Base-by-base conservation (phyloP, 202 grass and related monocot species). In the Dendrocalamus latiflorus region DNA sequence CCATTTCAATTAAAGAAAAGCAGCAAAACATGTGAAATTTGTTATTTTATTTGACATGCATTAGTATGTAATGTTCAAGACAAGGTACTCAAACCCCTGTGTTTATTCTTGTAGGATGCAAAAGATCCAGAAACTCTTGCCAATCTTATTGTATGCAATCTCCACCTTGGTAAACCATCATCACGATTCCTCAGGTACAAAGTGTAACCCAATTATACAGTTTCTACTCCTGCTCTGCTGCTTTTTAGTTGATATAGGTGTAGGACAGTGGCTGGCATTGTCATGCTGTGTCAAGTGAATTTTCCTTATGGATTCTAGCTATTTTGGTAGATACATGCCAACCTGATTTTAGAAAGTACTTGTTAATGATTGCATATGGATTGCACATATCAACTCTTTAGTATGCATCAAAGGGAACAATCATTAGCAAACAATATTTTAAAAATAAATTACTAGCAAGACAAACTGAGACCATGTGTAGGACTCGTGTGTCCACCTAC, bases 221-320 rank as follows among this genome's bases (percentile, higher is more conserved):
- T 84, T 62, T 89, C 8, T 76, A 60, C 11, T 11, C 41, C 13
- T 84, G 9, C 43, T 34, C n/a, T 65, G n/a, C 72, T 69, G 39
- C 10, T 71, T 1, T 54, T 53, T 68, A 36, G 20, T n/a, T 77
- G n/a, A n/a, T 15, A 66, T 50, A 9, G 42, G 26, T 42, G 6
- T 77, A 50, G 59, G 2, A 42, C 2, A 62, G 3, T 8, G n/a
- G 21, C 9, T n/a, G n/a, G n/a, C n/a, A 65, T 26, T 74, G 3
- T 5, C 26, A 65, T 78, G 26, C 7, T 64, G 6, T 24, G 28
- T 41, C 61, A 67, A 54, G 60, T 5, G n/a, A 8, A 0, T 4
- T 74, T 84, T 48, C 18, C 28, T 76, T 53, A 18, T 87, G 37
- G 38, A 69, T 39, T 53, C 49, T 17, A 62, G 65, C 17, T 75